Conservation (phyloP, 371 early-diverging fungal genomes). For the Mucor velutinosus region DNA sequence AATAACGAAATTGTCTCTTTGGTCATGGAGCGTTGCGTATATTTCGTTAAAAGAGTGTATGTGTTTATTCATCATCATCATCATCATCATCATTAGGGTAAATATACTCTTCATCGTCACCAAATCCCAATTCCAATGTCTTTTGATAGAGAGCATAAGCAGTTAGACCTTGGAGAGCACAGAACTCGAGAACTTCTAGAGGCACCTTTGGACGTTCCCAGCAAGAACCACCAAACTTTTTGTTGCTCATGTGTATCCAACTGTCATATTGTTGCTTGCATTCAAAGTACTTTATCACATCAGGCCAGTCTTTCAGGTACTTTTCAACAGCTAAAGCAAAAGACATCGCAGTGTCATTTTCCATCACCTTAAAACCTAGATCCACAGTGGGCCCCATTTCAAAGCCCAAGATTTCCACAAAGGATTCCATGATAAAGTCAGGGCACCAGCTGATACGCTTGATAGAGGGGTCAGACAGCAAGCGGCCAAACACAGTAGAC, state of each 20-base stretch:
- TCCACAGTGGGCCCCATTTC: slow-evolving; percentile 23
- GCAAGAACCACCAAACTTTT: slow-evolving; percentile 24
- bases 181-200: slow-evolving; percentile 10
- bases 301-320: slow-evolving; percentile 22
- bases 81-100: background rate
- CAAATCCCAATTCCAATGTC: background rate
- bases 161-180: slow-evolving; percentile 34
- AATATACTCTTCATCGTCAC: slow-evolving; percentile 9
- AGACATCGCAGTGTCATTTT: background rate
- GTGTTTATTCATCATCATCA: background rate
- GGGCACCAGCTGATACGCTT: slow-evolving; percentile 34
- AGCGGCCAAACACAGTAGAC: slow-evolving; percentile 13
- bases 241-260: background rate
- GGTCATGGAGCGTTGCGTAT: background rate
- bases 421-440: slow-evolving; percentile 1
- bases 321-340: slow-evolving; percentile 6
- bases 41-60: background rate
- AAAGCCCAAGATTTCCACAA: slow-evolving; percentile 26
- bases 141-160: slow-evolving; percentile 11
- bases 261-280: slow-evolving; percentile 10
- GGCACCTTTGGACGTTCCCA: slow-evolving; percentile 31
- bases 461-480: slow-evolving; percentile 31
- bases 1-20: background rate
- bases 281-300: slow-evolving; percentile 7
- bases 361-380: slow-evolving; percentile 7